Evolutionary conservation across 1,284 basidiomycete species (phyloP).

Genomic region (Leccinum subrobustum): DNA sequence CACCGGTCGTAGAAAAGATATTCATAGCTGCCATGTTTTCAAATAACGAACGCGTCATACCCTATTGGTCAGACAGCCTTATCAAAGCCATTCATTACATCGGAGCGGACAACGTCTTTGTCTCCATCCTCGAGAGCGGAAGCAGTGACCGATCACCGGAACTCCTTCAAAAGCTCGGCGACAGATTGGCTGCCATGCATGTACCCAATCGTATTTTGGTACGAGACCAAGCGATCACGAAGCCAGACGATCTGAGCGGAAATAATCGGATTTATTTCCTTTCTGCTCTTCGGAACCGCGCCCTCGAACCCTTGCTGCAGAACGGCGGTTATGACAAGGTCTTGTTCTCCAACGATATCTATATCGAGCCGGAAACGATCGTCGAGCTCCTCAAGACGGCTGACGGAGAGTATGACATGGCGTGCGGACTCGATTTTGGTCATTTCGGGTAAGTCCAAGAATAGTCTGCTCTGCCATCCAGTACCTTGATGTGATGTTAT

Average conservation of each 20-base stretch:
- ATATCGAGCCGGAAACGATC: constrained; percentile 44
- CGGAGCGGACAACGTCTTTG: constrained; percentile 49
- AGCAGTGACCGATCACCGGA: constrained; percentile 38
- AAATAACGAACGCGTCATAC: constrained; percentile 39
- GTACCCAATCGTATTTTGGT: constrained; percentile 19
- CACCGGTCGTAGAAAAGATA: constrained; percentile 16
- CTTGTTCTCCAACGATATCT: constrained; percentile 52
- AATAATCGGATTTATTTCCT: constrained; percentile 43
- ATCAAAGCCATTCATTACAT: constrained; percentile 41
- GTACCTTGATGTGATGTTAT: not conserved
- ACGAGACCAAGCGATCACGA: constrained; percentile 11
- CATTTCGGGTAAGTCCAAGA: constrained; percentile 32
- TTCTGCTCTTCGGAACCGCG: constrained; percentile 45
- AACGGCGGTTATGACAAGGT: constrained; percentile 42
- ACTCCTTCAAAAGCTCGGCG: constrained; percentile 13
- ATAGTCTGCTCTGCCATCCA: not conserved
- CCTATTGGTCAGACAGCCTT: constrained; percentile 42
- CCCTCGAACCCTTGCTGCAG: constrained; percentile 42
- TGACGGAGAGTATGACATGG: constrained; percentile 51
- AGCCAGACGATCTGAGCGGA: constrained; percentile 5
- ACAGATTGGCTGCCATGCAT: constrained; percentile 12
- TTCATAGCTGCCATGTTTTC: constrained; percentile 41
- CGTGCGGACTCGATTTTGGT: constrained; percentile 52
- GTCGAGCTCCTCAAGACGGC: constrained; percentile 48
- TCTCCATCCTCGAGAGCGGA: constrained; percentile 58